phyloP scores from a whole-genome alignment of 164 flowering plant species.

The Paratinospora sagittata region DNA sequence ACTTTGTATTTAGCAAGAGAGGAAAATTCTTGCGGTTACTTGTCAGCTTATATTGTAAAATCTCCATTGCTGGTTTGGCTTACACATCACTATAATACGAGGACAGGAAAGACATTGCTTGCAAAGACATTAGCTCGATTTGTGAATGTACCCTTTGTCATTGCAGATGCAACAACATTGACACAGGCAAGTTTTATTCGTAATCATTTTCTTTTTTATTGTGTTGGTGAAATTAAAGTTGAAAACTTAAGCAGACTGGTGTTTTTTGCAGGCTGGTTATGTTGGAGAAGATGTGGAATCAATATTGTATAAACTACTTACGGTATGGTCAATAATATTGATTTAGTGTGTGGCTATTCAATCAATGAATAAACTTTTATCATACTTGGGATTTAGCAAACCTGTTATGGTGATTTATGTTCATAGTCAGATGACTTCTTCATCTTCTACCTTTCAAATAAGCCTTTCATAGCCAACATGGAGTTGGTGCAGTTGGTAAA shows the following conservation, averaged over 20 bases:
- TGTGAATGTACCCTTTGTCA: conserved; percentile 97
- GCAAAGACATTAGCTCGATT: conserved; percentile 95
- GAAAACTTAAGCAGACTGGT: conserved; percentile 4
- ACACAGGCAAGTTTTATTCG: conserved; percentile 65
- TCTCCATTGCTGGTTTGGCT: conserved; percentile 11
- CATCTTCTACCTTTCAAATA: too few relatives aligned
- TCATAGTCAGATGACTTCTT: too few relatives aligned
- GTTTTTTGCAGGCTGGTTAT: conserved; percentile 84
- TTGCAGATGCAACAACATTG: conserved; percentile 94
- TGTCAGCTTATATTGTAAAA: background rate
- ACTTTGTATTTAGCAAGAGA: background rate
- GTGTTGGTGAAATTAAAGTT: background rate
- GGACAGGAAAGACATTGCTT: conserved; percentile 88
- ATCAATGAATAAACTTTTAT: background rate
- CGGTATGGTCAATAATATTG: conserved; percentile 36
- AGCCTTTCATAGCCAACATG: too few relatives aligned
- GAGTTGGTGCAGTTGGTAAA: too few relatives aligned
- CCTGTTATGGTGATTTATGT: background rate
- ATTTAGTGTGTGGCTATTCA: background rate
- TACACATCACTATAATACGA: conserved; percentile 14
- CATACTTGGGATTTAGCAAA: background rate
- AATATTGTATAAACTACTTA: conserved; percentile 80
- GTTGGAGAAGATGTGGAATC: conserved; percentile 99
- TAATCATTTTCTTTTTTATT: background rate
- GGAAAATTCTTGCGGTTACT: background rate